Conservation (phyloP, 1,284 basidiomycete genomes). For the Xanthoconium separans region DNA sequence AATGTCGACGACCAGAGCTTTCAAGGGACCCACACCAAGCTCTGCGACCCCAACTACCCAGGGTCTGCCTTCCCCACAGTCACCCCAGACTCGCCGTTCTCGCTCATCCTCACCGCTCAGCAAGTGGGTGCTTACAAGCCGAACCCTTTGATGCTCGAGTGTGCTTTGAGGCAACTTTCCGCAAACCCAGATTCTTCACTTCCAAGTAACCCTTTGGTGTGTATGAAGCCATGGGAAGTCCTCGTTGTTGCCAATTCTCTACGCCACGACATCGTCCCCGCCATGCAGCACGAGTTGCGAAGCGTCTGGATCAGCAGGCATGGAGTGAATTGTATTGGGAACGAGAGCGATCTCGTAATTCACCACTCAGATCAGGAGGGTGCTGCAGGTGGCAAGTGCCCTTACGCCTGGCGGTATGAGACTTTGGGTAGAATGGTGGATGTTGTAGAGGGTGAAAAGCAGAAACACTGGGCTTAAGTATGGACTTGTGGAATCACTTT, state of each 20-base stretch:
- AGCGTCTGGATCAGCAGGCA: slow-evolving; percentile 64
- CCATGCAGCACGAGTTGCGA: slow-evolving; percentile 46
- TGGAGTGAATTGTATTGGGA: slow-evolving; percentile 44
- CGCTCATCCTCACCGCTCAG: slow-evolving; percentile 59
- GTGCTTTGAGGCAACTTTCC: slow-evolving; percentile 43
- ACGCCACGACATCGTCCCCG: slow-evolving; percentile 57
- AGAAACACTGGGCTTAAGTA: neutral
- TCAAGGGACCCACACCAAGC: slow-evolving; percentile 53
- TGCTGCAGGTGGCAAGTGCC: slow-evolving; percentile 15
- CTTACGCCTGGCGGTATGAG: slow-evolving; percentile 51
- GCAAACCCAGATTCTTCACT: slow-evolving; percentile 30
- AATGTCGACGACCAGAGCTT: slow-evolving; percentile 72
- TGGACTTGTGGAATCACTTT: too few species aligned
- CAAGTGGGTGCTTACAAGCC: slow-evolving; percentile 65
- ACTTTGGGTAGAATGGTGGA: slow-evolving; percentile 57
- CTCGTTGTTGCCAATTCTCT: slow-evolving; percentile 59
- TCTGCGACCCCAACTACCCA: slow-evolving; percentile 41
- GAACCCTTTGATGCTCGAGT: slow-evolving; percentile 40
- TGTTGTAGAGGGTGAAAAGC: slow-evolving; percentile 44
- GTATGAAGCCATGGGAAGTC: slow-evolving; percentile 46
- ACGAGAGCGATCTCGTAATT: slow-evolving; percentile 1
- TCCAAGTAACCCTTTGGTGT: slow-evolving; percentile 34
- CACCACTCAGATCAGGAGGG: slow-evolving; percentile 18
- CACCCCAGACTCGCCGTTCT: slow-evolving; percentile 55
- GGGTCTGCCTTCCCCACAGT: slow-evolving; percentile 38